Conservation (phyloP, 257 asterid species). For the Agastache rugosa region DNA sequence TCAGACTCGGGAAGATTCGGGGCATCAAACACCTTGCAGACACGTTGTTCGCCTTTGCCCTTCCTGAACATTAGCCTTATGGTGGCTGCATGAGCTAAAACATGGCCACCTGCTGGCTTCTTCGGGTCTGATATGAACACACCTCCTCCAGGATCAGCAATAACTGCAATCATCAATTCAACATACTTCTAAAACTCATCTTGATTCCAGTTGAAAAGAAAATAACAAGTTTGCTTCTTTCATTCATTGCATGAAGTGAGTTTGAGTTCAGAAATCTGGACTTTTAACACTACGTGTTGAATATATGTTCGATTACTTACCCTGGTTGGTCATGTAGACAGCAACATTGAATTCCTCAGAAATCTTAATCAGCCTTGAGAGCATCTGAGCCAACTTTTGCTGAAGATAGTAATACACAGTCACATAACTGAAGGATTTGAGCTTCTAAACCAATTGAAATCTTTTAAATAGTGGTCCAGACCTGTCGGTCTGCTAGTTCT, state of each 20-base stretch:
- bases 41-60: conserved; percentile 99
- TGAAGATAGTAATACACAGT: conserved; percentile 46
- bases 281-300: neutral
- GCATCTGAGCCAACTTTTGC: conserved; percentile 99
- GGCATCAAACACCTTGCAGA: conserved; percentile 98
- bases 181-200: neutral
- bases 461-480: conserved; percentile 23
- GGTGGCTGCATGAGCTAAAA: conserved; percentile 97
- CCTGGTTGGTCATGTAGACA: conserved; percentile 99
- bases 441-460: conserved; percentile 4
- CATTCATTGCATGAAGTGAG: neutral
- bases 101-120: conserved; percentile 99
- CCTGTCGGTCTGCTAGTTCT: conserved; percentile 99
- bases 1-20: conserved; percentile 99
- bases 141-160: conserved; percentile 99
- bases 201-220: neutral
- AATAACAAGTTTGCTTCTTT: neutral
- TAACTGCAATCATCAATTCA: conserved; percentile 65
- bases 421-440: conserved; percentile 13
- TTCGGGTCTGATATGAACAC: conserved; percentile 97
- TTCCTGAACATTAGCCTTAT: conserved; percentile 97
- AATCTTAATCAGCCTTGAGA: conserved; percentile 89
- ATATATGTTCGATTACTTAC: conserved; percentile 42
- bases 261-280: neutral
- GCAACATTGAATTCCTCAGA: conserved; percentile 99